phyloP scores from a whole-genome alignment of 116 monocot species.

The Zostera marina region DNA sequence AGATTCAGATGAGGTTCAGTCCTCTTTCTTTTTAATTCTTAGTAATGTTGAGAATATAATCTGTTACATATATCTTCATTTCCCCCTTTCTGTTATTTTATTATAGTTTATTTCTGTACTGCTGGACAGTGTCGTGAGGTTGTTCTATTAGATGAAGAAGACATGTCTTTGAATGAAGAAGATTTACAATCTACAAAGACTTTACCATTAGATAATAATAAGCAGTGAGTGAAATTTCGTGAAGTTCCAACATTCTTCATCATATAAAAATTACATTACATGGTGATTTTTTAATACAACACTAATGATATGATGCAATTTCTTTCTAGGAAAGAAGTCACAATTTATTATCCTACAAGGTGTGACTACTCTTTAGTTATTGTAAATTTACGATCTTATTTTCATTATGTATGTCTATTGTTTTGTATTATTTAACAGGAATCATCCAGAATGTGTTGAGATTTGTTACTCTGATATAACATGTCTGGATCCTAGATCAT shows the following conservation, averaged over 20 bases:
- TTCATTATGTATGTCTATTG: background rate
- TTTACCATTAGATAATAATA: slow-evolving; percentile 5
- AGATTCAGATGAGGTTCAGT: too few species aligned
- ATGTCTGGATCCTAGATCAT: slow-evolving; percentile 61
- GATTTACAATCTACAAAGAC: slow-evolving; percentile 15
- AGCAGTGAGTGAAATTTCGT: background rate
- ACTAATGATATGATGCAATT: background rate
- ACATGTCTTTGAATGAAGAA: slow-evolving; percentile 2
- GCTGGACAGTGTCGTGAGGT: slow-evolving; percentile 33
- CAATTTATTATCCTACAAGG: slow-evolving; percentile 86
- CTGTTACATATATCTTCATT: background rate
- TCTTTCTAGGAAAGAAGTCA: slow-evolving; percentile 43
- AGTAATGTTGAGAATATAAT: too few species aligned
- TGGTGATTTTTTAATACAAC: background rate
- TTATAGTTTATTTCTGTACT: background rate
- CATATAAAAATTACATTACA: background rate
- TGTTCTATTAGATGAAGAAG: slow-evolving; percentile 77
- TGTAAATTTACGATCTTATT: background rate
- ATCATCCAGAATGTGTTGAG: slow-evolving; percentile 62
- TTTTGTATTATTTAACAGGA: slow-evolving; percentile 23
- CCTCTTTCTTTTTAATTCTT: too few species aligned
- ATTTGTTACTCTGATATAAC: slow-evolving; percentile 55
- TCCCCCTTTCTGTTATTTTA: background rate
- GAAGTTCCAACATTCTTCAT: background rate
- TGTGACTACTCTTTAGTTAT: slow-evolving; percentile 5